These are phyloP conservation scores for Mariannaea elegans DNA, from an alignment of 2,329 filamentous ascomycete genomes.

Conservation along the genomic window DNA sequence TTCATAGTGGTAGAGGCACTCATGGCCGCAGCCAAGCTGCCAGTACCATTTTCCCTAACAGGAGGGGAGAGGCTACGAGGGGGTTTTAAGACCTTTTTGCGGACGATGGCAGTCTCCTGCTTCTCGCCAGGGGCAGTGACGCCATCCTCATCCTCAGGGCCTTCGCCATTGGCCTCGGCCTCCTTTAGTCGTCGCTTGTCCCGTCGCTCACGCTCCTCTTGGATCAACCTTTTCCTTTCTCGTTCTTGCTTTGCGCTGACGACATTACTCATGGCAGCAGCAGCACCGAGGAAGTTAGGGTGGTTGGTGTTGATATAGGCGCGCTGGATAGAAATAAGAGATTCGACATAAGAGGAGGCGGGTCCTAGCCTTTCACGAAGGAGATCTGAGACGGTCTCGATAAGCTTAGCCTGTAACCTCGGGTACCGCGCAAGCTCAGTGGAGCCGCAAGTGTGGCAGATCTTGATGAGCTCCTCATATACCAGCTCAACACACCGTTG, in stretches of 20 bases:
- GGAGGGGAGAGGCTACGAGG: slow-evolving; percentile 84
- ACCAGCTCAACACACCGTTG: slow-evolving; percentile 98
- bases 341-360: slow-evolving; percentile 90
- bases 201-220: slow-evolving; percentile 86
- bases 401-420: slow-evolving; percentile 92
- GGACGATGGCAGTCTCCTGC: slow-evolving; percentile 57
- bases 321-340: slow-evolving; percentile 94
- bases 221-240: slow-evolving; percentile 81
- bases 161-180: slow-evolving; percentile 79
- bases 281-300: slow-evolving; percentile 96
- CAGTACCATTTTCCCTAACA: slow-evolving; percentile 72
- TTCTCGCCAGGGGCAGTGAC: slow-evolving; percentile 54
- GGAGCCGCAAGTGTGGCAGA: slow-evolving; percentile 97
- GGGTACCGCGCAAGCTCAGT: slow-evolving; percentile 93
- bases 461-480: slow-evolving; percentile 99
- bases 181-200: slow-evolving; percentile 87
- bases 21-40: slow-evolving; percentile 69
- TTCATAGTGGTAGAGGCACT: slow-evolving; percentile 53
- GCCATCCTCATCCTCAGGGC: slow-evolving; percentile 68
- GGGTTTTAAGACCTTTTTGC: slow-evolving; percentile 51
- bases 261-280: slow-evolving; percentile 96
- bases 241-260: slow-evolving; percentile 95
- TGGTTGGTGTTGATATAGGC: slow-evolving; percentile 99
- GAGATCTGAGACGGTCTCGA: slow-evolving; percentile 96
- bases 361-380: slow-evolving; percentile 92